Conservation (phyloP, 345 rosid species). For the Lumnitzera littorea region DNA sequence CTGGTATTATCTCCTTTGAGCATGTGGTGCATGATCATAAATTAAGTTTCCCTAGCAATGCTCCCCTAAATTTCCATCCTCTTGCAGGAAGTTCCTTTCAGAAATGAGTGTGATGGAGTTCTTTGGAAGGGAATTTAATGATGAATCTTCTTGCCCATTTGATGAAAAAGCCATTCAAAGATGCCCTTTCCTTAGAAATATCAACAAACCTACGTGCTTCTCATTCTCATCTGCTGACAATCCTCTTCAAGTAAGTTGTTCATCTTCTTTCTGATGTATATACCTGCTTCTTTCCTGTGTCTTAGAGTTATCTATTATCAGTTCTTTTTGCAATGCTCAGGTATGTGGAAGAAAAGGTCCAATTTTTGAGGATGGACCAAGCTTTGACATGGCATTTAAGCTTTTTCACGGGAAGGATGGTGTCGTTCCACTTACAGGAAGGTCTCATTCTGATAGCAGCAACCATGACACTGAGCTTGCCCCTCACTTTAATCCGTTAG, state of each 20-base stretch:
- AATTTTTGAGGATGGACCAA: slow-evolving; percentile 84
- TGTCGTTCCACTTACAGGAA: slow-evolving; percentile 59
- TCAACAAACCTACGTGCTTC: slow-evolving; percentile 65
- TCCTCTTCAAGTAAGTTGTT: slow-evolving; percentile 33
- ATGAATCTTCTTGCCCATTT: slow-evolving; percentile 38
- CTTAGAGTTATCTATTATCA: too few species aligned
- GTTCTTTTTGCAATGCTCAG: slow-evolving; percentile 14
- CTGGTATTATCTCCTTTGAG: too few species aligned
- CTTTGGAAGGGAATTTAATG: slow-evolving; percentile 28
- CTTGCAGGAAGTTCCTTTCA: slow-evolving; percentile 10
- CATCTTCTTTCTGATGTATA: neutral
- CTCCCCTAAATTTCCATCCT: neutral
- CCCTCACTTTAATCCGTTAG: slow-evolving; percentile 66
- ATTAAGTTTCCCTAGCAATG: too few species aligned
- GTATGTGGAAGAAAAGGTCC: slow-evolving; percentile 66
- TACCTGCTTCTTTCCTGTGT: too few species aligned
- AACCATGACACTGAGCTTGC: slow-evolving; percentile 24
- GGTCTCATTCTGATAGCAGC: slow-evolving; percentile 19
- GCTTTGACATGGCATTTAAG: slow-evolving; percentile 60
- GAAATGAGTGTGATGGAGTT: slow-evolving; percentile 31
- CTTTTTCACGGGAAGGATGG: slow-evolving; percentile 89
- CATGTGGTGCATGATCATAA: too few species aligned
- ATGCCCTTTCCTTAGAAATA: slow-evolving; percentile 83
- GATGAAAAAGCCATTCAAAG: slow-evolving; percentile 41
- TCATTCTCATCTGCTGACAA: slow-evolving; percentile 44